Percentiles rank a stretch among this genome's conserved stretches.
Conservation (phyloP, 257 asterid species). For the Primulina eburnea region DNA sequence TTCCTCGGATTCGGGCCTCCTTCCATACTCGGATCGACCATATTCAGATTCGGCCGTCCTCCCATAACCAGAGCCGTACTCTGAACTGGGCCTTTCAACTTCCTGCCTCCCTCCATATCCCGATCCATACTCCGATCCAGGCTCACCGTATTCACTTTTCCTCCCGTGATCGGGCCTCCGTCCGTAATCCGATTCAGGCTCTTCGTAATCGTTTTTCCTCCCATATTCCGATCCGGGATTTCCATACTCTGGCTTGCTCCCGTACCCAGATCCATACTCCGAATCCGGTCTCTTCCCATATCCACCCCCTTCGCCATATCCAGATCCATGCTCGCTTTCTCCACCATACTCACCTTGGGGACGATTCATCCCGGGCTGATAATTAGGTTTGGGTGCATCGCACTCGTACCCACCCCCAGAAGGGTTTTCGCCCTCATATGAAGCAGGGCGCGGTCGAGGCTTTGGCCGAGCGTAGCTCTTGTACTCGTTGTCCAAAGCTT, state of each 20-base stretch:
- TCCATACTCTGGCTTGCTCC: slow-evolving; percentile 15
- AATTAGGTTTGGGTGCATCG: slow-evolving; percentile 39
- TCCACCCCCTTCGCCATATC: not conserved
- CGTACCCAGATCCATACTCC: slow-evolving; percentile 17
- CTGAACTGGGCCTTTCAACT: not conserved
- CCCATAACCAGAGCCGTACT: slow-evolving; percentile 27
- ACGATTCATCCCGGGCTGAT: slow-evolving; percentile 27
- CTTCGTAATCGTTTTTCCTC: slow-evolving; percentile 20
- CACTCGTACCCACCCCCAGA: slow-evolving; percentile 32
- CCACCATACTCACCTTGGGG: slow-evolving; percentile 23
- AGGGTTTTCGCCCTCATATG: slow-evolving; percentile 3
- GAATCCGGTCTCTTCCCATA: slow-evolving; percentile 11
- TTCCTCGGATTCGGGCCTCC: not conserved
- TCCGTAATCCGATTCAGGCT: slow-evolving; percentile 2
- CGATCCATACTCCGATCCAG: slow-evolving; percentile 11
- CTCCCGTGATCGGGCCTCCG: slow-evolving; percentile 17
- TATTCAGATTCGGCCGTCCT: not conserved
- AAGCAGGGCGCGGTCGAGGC: slow-evolving; percentile 40
- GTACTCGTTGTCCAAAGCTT: slow-evolving; percentile 81
- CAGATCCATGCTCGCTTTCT: not conserved
- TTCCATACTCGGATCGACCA: not conserved
- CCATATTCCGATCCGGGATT: slow-evolving; percentile 32
- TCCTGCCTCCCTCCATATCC: slow-evolving; percentile 18
- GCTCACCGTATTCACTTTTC: slow-evolving; percentile 22
- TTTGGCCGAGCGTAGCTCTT: slow-evolving; percentile 70